A percentile compares a stretch with the other conserved stretches of the same genome.
Conservation (phyloP, 305 asterid genomes). For the Fraxinus paxiana region DNA sequence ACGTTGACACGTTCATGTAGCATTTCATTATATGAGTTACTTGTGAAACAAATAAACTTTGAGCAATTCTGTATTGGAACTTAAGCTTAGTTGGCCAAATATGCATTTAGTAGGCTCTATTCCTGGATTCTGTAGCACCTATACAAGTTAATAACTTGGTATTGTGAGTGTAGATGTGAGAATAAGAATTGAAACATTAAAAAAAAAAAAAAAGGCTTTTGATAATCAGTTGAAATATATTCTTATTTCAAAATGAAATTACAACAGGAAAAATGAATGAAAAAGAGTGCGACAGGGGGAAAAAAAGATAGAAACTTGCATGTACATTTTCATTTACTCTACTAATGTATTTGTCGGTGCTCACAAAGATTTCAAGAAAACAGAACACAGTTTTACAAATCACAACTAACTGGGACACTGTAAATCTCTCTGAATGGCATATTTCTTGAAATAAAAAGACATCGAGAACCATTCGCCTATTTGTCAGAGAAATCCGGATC, state of each 20-base stretch:
- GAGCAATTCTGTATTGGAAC: background rate
- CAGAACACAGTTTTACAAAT: slow-evolving; percentile 19
- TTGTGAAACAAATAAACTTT: background rate
- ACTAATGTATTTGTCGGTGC: slow-evolving; percentile 26
- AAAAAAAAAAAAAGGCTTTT: background rate
- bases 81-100: background rate
- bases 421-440: slow-evolving; percentile 14
- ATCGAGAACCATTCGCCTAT: slow-evolving; percentile 2
- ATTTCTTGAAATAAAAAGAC: slow-evolving; percentile 10
- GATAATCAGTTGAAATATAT: background rate
- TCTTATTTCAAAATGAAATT: background rate
- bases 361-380: slow-evolving; percentile 26
- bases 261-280: background rate
- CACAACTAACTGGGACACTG: slow-evolving; percentile 14
- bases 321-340: slow-evolving; percentile 32
- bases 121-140: background rate
- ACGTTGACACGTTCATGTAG: background rate
- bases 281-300: background rate
- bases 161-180: background rate
- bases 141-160: background rate
- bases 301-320: slow-evolving; percentile 1
- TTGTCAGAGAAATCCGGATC: slow-evolving; percentile 12
- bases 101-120: background rate
- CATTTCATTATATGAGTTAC: background rate
- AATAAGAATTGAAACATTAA: background rate